Evolutionary conservation across 2,329 filamentous ascomycete genomes (phyloP), one percentile per base, ranked within the genome.

Genomic region (Colletotrichum musae): DNA sequence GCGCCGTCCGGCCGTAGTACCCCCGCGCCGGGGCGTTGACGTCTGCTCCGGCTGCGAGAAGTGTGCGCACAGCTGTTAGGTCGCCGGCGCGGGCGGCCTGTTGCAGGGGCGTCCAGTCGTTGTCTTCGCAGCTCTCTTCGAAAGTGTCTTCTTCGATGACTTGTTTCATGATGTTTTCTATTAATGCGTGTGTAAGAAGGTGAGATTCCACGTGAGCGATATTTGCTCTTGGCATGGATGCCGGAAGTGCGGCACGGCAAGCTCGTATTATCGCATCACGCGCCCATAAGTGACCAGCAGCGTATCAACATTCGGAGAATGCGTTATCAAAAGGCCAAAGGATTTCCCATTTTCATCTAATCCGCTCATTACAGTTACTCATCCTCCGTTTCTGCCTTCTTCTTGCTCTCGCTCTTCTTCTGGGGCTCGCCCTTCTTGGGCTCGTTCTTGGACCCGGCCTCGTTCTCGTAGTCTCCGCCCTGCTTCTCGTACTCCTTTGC

Each of bases 401-500:
- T 74, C 64, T 74, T 73, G 9, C 65, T 63, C 47, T 73, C 71
- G 41, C 73, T 75, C 71, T 78, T 78, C 9, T 73, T 71, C 51
- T 75, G 64, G 1, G 75, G 77, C 9, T 67, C 64, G 21, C 77
- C 77, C 66, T 73, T 75, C 68, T 76, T 74, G 1, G 75, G 75
- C 65, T 77, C 75, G 28, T 82, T 82, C 71, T 83, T 82, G 9
- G 80, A 82, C 0, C 80, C 79, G 0, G 80, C 69, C 71, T 81
- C 77, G 43, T 83, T 80, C 73, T 82, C 80, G 58, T 82, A 83
- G 1, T 74, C 80, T 4, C 81, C 80, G 1, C 81, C 81, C 48
- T 80, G 78, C 71, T 79, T 80, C 74, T 83, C 80, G 58, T 83
- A 82, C 71, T 82, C 80, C 64, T 83, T 82, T 2, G 80, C 79